Evolutionary conservation across 805 yeast genomes (phyloP).

Genomic region (Candida ficus): DNA sequence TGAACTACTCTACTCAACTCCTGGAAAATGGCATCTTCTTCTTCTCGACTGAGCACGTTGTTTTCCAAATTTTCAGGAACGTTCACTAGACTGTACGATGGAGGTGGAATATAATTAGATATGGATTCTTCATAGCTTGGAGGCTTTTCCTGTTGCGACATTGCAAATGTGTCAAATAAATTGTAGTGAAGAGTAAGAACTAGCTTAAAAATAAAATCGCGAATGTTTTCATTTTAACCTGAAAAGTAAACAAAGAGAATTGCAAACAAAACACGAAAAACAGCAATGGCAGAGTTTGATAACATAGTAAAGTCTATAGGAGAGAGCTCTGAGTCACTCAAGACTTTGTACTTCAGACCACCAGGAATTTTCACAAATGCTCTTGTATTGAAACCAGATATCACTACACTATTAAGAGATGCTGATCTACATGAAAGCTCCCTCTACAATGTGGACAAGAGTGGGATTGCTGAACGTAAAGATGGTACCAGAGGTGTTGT

Average conservation of each 20-base stretch:
- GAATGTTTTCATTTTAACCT: neutral
- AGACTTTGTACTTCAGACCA: slow-evolving; percentile 40
- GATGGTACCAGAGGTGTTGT: slow-evolving; percentile 44
- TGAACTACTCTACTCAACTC: slow-evolving; percentile 11
- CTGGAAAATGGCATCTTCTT: slow-evolving; percentile 7
- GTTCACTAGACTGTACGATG: neutral
- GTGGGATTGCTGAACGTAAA: slow-evolving; percentile 37
- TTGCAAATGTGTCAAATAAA: too few species aligned
- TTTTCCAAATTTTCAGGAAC: too few species aligned
- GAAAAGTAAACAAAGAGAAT: neutral
- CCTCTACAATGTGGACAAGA: slow-evolving; percentile 38
- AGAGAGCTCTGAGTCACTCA: slow-evolving; percentile 16
- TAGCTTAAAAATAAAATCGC: neutral
- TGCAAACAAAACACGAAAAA: neutral
- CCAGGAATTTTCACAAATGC: slow-evolving; percentile 69
- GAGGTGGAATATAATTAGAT: neutral
- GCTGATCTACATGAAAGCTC: slow-evolving; percentile 48
- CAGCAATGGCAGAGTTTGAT: slow-evolving; percentile 13
- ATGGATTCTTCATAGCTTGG: slow-evolving; percentile 13
- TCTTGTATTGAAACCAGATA: slow-evolving; percentile 43
- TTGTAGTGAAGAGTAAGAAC: too few species aligned
- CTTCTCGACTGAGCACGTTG: too few species aligned
- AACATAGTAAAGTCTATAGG: slow-evolving; percentile 10
- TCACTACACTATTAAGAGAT: slow-evolving; percentile 55
- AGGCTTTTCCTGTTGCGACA: slow-evolving; percentile 3